Evolutionary conservation across 192 early-diverging fungal genomes (phyloP).

Genomic region (Coemansia sp.): DNA sequence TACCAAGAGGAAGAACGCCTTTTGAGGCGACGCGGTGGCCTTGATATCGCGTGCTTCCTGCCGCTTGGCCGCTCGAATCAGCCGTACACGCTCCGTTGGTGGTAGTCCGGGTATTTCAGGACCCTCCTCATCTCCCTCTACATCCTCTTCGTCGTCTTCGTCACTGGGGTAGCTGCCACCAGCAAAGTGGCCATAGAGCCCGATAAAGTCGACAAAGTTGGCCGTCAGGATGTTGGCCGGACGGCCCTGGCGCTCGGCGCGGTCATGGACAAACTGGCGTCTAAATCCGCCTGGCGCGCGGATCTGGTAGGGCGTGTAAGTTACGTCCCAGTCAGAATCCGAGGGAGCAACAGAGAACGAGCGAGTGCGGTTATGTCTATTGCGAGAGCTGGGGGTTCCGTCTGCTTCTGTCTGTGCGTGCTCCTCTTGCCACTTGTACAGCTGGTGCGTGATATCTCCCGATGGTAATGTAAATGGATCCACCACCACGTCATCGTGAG

Average conservation of each 20-base stretch:
- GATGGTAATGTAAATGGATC: conserved; percentile 64
- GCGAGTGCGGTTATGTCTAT: conserved; percentile 27
- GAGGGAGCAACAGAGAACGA: conserved; percentile 54
- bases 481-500: conserved; percentile 23
- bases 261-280: conserved; percentile 78
- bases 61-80: conserved; percentile 13
- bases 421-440: conserved; percentile 88
- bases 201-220: conserved; percentile 95
- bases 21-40: conserved; percentile 65
- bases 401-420: conserved; percentile 13
- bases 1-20: conserved; percentile 77
- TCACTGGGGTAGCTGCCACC: conserved; percentile 89
- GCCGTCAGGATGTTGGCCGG: conserved; percentile 71
- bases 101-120: conserved; percentile 4
- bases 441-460: conserved; percentile 82
- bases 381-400: conserved; percentile 14
- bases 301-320: conserved; percentile 57
- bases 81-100: conserved; percentile 21
- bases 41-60: conserved; percentile 41
- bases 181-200: conserved; percentile 91
- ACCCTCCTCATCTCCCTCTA: conserved; percentile 41
- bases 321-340: conserved; percentile 62
- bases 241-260: conserved; percentile 67
- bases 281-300: conserved; percentile 87
- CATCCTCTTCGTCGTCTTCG: conserved; percentile 65